phyloP scores from a whole-genome alignment of 2,329 filamentous ascomycete genomes.

The Colletotrichum orbiculare region DNA sequence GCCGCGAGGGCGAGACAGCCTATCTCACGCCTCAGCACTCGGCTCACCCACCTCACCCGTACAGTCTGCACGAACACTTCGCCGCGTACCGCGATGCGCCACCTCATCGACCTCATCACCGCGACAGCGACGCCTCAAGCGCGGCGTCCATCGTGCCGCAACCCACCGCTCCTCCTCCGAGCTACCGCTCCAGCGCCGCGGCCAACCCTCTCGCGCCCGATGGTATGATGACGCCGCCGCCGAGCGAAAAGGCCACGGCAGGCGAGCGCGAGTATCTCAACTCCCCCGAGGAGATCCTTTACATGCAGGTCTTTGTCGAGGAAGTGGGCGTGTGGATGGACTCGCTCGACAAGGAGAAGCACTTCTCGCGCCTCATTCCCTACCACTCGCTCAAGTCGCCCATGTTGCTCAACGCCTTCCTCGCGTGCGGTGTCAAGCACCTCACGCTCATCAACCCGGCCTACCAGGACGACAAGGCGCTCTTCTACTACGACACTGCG shows the following conservation, averaged over 20 bases:
- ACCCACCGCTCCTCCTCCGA: conserved; percentile 45
- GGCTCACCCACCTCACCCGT: conserved; percentile 40
- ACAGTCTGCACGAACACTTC: conserved; percentile 23
- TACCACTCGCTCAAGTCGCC: conserved; percentile 84
- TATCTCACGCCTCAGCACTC: conserved; percentile 42
- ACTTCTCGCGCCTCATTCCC: conserved; percentile 87
- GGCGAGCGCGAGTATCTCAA: conserved; percentile 72
- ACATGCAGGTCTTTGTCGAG: conserved; percentile 92
- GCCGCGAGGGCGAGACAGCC: conserved; percentile 29
- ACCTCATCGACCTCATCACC: conserved; percentile 41
- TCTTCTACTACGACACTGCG: conserved; percentile 87
- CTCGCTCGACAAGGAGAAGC: conserved; percentile 84
- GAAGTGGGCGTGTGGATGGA: conserved; percentile 97
- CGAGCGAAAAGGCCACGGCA: conserved; percentile 48
- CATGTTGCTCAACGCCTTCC: conserved; percentile 88
- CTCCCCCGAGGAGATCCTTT: conserved; percentile 81
- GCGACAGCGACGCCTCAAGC: conserved; percentile 51
- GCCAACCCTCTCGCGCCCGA: conserved; percentile 42
- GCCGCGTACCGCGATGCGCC: conserved; percentile 23
- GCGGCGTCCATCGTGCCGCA: conserved; percentile 52
- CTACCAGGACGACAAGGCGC: conserved; percentile 80
- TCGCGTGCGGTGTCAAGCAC: conserved; percentile 89
- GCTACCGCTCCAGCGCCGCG: conserved; percentile 39
- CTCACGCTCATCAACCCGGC: conserved; percentile 75
- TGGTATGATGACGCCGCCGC: conserved; percentile 53